phyloP scores from a whole-genome alignment of 768 basidiomycete genomes.

The Mycena albidolilacea region DNA sequence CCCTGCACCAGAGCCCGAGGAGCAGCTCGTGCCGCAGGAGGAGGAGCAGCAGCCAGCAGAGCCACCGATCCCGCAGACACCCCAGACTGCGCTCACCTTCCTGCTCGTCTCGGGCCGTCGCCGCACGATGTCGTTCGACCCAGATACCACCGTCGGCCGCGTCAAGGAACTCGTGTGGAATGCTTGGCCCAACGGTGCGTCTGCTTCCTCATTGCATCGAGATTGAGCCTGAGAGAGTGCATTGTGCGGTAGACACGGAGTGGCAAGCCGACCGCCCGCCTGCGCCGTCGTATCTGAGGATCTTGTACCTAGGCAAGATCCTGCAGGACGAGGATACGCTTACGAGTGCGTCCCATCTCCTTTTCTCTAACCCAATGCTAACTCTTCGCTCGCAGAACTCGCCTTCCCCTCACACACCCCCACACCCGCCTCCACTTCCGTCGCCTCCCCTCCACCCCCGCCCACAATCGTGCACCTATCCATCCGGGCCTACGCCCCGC shows the following conservation, averaged over 20 bases:
- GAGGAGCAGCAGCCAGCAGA: background rate
- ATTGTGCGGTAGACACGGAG: constrained; percentile 55
- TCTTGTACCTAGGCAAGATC: constrained; percentile 84
- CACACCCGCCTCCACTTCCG: constrained; percentile 47
- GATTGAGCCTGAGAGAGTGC: too few relatives aligned
- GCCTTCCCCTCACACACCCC: constrained; percentile 56
- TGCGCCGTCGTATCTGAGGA: constrained; percentile 81
- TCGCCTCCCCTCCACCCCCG: constrained; percentile 26
- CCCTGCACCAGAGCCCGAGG: background rate
- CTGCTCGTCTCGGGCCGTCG: constrained; percentile 79
- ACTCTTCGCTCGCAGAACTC: constrained; percentile 49
- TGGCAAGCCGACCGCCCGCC: constrained; percentile 88
- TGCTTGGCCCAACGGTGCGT: constrained; percentile 81
- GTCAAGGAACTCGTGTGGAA: constrained; percentile 91
- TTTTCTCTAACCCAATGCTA: background rate
- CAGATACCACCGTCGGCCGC: constrained; percentile 79
- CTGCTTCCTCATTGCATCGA: background rate
- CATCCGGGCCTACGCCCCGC: constrained; percentile 71
- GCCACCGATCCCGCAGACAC: constrained; percentile 65
- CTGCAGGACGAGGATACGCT: constrained; percentile 89
- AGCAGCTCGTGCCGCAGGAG: background rate
- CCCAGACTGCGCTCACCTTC: constrained; percentile 79
- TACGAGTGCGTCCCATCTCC: constrained; percentile 60
- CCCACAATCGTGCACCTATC: constrained; percentile 85
- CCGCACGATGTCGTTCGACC: constrained; percentile 82